These are phyloP conservation scores for Rhizodiscina lignyota DNA, from an alignment of 495 filamentous ascomycete species.

Conservation along the genomic window DNA sequence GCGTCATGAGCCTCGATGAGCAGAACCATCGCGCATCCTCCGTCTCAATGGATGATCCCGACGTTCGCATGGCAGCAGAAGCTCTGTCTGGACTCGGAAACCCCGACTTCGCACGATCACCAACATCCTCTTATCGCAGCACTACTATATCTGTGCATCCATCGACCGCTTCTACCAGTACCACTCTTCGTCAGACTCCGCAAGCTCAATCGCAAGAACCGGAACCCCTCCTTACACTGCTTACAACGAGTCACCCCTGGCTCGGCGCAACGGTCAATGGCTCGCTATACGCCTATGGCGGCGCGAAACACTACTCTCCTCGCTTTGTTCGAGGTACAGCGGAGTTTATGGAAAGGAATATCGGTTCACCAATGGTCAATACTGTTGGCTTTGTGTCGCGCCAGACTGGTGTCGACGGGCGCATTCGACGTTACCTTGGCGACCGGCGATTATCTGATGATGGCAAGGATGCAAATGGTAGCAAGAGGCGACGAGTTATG, in stretches of 20 bases:
- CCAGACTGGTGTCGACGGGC: conserved; percentile 68
- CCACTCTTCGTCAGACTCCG: neutral
- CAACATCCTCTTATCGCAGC: too few species aligned
- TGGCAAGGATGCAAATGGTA: conserved; percentile 25
- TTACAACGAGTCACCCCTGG: conserved; percentile 65
- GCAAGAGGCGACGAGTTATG: conserved; percentile 50
- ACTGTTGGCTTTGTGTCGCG: conserved; percentile 67
- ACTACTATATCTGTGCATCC: conserved; percentile 5
- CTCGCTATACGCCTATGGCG: conserved; percentile 64
- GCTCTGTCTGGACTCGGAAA: conserved; percentile 63
- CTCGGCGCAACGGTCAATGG: conserved; percentile 66
- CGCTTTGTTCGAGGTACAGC: conserved; percentile 61
- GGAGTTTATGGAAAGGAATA: conserved; percentile 70
- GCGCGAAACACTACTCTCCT: conserved; percentile 73
- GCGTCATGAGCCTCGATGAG: conserved; percentile 11
- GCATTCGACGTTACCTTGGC: conserved; percentile 59
- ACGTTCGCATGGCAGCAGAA: conserved; percentile 67
- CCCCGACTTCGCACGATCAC: conserved; percentile 38
- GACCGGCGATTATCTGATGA: conserved; percentile 27
- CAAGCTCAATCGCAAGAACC: conserved; percentile 17
- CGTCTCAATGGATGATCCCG: conserved; percentile 67
- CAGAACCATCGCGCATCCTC: conserved; percentile 6
- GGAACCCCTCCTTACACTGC: conserved; percentile 62
- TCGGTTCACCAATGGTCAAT: conserved; percentile 63
- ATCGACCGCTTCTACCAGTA: neutral